Conservation (phyloP, 805 yeast genomes). For the Wickerhamomyces pijperi region DNA sequence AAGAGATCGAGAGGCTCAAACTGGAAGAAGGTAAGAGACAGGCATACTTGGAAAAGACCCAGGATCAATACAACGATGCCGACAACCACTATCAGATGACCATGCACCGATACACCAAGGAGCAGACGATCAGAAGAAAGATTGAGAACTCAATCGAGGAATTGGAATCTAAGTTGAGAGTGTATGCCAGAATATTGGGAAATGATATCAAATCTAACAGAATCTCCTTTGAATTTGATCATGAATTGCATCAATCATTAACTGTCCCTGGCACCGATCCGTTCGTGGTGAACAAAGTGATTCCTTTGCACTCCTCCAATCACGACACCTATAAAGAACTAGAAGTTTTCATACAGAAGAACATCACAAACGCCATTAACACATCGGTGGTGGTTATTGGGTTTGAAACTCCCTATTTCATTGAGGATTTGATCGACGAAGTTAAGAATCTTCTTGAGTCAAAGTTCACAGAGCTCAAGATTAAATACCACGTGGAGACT, state of each 20-base stretch:
- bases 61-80: conserved; percentile 12
- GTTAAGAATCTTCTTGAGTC: background rate
- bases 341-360: background rate
- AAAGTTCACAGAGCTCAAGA: no score
- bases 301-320: background rate
- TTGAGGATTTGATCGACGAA: background rate
- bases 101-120: conserved; percentile 22
- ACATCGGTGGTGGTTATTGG: background rate
- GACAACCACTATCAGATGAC: conserved; percentile 15
- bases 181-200: conserved; percentile 5
- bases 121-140: conserved; percentile 27
- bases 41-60: conserved; percentile 13
- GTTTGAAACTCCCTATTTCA: background rate
- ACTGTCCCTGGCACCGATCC: background rate
- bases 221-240: background rate
- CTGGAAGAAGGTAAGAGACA: conserved; percentile 12
- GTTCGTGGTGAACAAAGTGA: background rate
- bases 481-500: background rate
- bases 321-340: background rate
- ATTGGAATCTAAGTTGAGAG: conserved; percentile 22
- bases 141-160: conserved; percentile 41
- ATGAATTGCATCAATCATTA: background rate
- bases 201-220: background rate
- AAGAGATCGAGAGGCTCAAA: conserved; percentile 15
- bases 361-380: background rate